These are phyloP conservation scores for Hypoxylon sp. DNA, from an alignment of 2,329 filamentous ascomycete species.

Conservation along the genomic window DNA sequence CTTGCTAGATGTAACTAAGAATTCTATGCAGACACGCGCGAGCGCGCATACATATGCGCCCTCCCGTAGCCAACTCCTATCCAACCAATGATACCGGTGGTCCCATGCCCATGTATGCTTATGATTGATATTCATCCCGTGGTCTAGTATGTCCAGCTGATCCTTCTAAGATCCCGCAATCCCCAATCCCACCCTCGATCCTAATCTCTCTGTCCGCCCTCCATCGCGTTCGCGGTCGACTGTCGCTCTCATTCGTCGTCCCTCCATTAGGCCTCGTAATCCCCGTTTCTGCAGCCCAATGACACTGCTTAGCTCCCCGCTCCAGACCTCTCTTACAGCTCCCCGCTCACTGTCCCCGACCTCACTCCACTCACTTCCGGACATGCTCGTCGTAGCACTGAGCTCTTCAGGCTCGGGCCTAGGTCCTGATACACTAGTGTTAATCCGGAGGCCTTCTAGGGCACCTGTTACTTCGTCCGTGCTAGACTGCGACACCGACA, in stretches of 20 bases:
- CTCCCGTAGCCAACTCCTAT: conserved; percentile 34
- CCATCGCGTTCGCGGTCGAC: conserved; percentile 54
- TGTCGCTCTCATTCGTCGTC: conserved; percentile 76
- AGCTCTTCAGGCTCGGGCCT: conserved; percentile 62
- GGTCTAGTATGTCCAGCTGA: conserved; percentile 11
- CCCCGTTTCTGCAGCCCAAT: conserved; percentile 97
- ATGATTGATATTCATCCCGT: conserved; percentile 17
- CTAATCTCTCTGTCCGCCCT: conserved; percentile 51
- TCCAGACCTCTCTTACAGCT: conserved; percentile 78
- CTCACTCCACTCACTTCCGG: conserved; percentile 63
- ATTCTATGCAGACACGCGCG: conserved; percentile 12
- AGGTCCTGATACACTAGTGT: conserved; percentile 68
- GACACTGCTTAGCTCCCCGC: conserved; percentile 85
- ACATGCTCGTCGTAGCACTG: conserved; percentile 69
- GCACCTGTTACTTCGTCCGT: conserved; percentile 49
- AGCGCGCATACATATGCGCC: conserved; percentile 19
- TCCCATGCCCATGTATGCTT: conserved; percentile 35
- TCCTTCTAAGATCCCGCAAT: conserved; percentile 64
- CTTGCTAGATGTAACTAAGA: conserved; percentile 14
- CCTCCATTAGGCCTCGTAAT: conserved; percentile 93
- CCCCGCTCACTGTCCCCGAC: conserved; percentile 59
- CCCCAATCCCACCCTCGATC: conserved; percentile 65
- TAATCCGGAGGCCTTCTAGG: conserved; percentile 64
- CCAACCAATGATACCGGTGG: conserved; percentile 32
- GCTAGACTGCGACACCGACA: conserved; percentile 51